These are phyloP conservation scores for Vararia minispora DNA, from an alignment of 768 basidiomycete genomes.

Conservation along the genomic window DNA sequence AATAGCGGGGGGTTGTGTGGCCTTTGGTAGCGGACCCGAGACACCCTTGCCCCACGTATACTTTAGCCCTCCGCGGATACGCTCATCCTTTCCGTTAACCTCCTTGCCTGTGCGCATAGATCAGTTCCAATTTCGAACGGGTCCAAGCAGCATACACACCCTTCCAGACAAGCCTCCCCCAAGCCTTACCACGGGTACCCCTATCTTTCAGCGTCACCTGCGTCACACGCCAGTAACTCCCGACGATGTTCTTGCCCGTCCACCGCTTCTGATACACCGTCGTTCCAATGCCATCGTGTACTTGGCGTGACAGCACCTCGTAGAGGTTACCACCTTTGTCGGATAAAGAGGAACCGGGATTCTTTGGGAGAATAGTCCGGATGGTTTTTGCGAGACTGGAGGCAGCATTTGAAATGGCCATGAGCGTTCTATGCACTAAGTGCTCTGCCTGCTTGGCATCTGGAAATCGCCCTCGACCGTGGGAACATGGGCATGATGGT, in stretches of 20 bases:
- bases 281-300: constrained; percentile 56
- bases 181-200: constrained; percentile 71
- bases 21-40: constrained; percentile 20
- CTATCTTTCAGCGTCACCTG: constrained; percentile 59
- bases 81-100: constrained; percentile 48
- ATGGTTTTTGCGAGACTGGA: constrained; percentile 27
- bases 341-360: constrained; percentile 50
- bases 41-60: constrained; percentile 59
- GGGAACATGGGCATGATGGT: no score
- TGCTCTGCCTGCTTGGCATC: no score
- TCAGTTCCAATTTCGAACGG: not conserved
- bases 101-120: constrained; percentile 34
- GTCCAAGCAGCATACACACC: constrained; percentile 32
- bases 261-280: constrained; percentile 66
- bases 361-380: constrained; percentile 44
- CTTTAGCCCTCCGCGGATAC: constrained; percentile 63
- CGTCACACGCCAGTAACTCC: constrained; percentile 71
- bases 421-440: no score
- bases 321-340: constrained; percentile 54
- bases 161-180: constrained; percentile 73
- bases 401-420: constrained; percentile 12
- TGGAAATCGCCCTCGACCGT: no score
- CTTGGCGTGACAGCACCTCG: constrained; percentile 58
- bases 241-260: constrained; percentile 51
- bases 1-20: no score